phyloP scores from a whole-genome alignment of 345 rosid species.

The Pistacia atlantica region DNA sequence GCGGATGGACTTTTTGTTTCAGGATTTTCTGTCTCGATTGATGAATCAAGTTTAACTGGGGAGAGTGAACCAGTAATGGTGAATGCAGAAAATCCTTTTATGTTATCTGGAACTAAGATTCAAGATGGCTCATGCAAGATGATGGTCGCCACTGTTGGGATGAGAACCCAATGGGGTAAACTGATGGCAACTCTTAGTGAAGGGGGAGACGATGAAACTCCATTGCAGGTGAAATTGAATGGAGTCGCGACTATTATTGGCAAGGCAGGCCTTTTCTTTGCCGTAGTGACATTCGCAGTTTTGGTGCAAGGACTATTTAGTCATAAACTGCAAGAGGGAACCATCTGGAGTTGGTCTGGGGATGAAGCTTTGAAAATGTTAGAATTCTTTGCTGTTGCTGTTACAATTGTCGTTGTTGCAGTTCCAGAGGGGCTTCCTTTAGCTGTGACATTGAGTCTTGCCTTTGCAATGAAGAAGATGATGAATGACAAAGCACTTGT shows the following conservation, averaged over 20 bases:
- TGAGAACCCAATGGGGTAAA: constrained; percentile 99
- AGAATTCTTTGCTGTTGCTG: constrained; percentile 89
- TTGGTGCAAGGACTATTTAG: constrained; percentile 70
- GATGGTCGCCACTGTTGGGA: constrained; percentile 87
- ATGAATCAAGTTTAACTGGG: constrained; percentile 89
- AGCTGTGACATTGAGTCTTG: constrained; percentile 95
- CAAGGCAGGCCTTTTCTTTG: constrained; percentile 80
- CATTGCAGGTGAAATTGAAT: constrained; percentile 88
- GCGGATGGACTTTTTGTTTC: constrained; percentile 92
- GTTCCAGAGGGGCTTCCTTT: constrained; percentile 97
- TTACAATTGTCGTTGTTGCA: constrained; percentile 93
- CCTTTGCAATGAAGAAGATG: constrained; percentile 98
- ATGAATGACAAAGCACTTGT: constrained; percentile 97
- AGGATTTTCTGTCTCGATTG: constrained; percentile 83
- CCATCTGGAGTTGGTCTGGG: constrained; percentile 68
- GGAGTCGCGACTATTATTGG: constrained; percentile 95
- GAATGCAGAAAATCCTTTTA: constrained; percentile 61
- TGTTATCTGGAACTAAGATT: constrained; percentile 91
- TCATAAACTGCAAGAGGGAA: constrained; percentile 54
- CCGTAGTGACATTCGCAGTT: constrained; percentile 81
- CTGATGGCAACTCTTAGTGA: constrained; percentile 91
- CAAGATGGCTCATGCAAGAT: constrained; percentile 96
- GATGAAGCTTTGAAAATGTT: constrained; percentile 76
- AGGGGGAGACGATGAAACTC: constrained; percentile 97
- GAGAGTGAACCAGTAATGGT: constrained; percentile 88